phyloP scores from a whole-genome alignment of 169 alveolate species.

The Plasmodium blacklocki region DNA sequence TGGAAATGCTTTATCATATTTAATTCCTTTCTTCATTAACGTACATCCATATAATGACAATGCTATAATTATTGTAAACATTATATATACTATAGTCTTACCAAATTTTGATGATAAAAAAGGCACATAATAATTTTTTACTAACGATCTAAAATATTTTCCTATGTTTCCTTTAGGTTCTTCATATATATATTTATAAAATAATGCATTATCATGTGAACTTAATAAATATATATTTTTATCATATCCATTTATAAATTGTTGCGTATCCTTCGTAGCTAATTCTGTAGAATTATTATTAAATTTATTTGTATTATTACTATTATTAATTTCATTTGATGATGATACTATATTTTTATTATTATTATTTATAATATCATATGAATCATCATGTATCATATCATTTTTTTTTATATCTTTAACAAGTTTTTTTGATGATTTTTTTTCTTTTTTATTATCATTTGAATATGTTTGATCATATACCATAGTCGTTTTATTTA shows the following conservation, averaged over 20 bases:
- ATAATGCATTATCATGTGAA: slow-evolving; percentile 63
- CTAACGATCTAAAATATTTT: slow-evolving; percentile 25
- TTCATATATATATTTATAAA: slow-evolving; percentile 70
- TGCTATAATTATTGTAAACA: slow-evolving; percentile 8
- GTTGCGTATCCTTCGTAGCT: slow-evolving; percentile 39
- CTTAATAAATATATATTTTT: slow-evolving; percentile 45
- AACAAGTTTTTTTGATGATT: background rate
- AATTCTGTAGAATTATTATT: slow-evolving; percentile 32
- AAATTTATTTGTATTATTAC: slow-evolving; percentile 24
- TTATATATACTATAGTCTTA: slow-evolving; percentile 23
- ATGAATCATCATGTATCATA: background rate
- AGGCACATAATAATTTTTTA: slow-evolving; percentile 67
- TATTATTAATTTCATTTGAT: background rate
- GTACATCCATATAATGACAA: slow-evolving; percentile 69
- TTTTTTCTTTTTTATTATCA: background rate
- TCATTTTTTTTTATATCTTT: background rate
- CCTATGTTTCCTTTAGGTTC: slow-evolving; percentile 74
- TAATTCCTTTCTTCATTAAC: slow-evolving; percentile 65
- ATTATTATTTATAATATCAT: background rate
- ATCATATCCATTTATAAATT: slow-evolving; percentile 6
- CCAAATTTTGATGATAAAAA: slow-evolving; percentile 66
- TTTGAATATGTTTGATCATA: background rate
- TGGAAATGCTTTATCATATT: slow-evolving; percentile 66
- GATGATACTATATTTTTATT: background rate
- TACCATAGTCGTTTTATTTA: too few relatives aligned